A percentile compares a stretch with the other conserved stretches of the same genome.
These are phyloP conservation scores for Acanthamoeba healyi DNA, from an alignment of 208 protist species.

Conservation along the genomic window DNA sequence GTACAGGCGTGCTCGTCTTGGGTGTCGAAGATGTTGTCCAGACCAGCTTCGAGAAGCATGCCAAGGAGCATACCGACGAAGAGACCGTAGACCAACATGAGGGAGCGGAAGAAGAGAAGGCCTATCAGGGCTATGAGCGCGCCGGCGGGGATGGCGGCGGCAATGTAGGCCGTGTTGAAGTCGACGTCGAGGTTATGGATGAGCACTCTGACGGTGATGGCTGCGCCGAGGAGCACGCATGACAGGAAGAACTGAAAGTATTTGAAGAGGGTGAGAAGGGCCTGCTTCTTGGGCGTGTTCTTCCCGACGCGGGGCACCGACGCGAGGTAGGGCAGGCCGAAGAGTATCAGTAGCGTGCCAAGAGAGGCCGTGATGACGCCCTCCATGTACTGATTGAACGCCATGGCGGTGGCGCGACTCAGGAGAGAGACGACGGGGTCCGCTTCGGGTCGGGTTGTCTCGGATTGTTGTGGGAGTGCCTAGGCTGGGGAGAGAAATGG, in stretches of 20 bases:
- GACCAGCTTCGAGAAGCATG: conserved; percentile 28
- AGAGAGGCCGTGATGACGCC: conserved; percentile 34
- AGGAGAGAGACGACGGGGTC: not conserved
- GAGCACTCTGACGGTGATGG: conserved; percentile 31
- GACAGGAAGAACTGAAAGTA: conserved; percentile 70
- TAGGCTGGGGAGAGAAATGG: too few species aligned
- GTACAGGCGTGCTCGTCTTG: conserved; percentile 68
- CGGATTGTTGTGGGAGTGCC: too few species aligned
- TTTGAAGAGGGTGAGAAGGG: conserved; percentile 40
- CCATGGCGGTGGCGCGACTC: conserved; percentile 3
- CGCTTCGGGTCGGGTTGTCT: too few species aligned
- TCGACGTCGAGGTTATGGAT: not conserved
- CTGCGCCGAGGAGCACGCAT: conserved; percentile 43
- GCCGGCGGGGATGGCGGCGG: conserved; percentile 12
- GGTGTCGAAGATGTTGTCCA: conserved; percentile 62
- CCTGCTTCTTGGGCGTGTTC: conserved; percentile 64
- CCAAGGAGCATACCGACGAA: conserved; percentile 21
- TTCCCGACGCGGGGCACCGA: conserved; percentile 27
- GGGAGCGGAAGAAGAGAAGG: conserved; percentile 39
- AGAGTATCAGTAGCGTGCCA: conserved; percentile 30
- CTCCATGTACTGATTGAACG: conserved; percentile 56
- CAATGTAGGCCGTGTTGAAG: conserved; percentile 67
- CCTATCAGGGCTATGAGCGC: not conserved
- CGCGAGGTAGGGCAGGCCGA: conserved; percentile 58
- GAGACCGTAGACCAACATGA: conserved; percentile 38